Conservation (phyloP, 2,329 filamentous ascomycete genomes). For the Arthrobotrys pseudoclavata region DNA sequence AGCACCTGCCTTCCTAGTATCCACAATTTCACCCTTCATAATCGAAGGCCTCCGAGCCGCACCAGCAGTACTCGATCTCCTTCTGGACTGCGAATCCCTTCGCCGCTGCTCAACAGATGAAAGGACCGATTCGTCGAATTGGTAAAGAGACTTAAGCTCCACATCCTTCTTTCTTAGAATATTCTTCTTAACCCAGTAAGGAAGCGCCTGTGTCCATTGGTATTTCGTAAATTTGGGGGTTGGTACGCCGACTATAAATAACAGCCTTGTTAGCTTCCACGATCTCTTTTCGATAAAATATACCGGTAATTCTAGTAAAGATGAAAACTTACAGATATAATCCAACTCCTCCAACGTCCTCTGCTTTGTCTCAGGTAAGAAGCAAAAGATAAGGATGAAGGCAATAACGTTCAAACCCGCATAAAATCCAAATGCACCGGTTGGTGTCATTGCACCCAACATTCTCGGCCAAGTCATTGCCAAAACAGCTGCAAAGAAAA, state of each 20-base stretch:
- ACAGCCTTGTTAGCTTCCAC: constrained; percentile 62
- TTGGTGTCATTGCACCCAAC: constrained; percentile 67
- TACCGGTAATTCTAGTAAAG: neutral
- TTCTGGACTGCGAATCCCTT: constrained; percentile 37
- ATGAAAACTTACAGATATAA: constrained; percentile 67
- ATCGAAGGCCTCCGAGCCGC: neutral
- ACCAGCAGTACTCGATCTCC: constrained; percentile 38
- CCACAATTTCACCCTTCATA: constrained; percentile 2
- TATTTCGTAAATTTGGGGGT: constrained; percentile 73
- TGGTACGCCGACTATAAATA: constrained; percentile 72
- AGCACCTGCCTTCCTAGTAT: neutral
- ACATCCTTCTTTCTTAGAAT: constrained; percentile 70
- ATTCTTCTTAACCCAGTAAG: constrained; percentile 74
- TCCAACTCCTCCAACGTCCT: constrained; percentile 71
- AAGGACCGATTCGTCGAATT: constrained; percentile 66
- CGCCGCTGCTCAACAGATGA: constrained; percentile 49
- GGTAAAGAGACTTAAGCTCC: constrained; percentile 70
- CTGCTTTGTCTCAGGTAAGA: constrained; percentile 74
- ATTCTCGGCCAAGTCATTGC: constrained; percentile 76
- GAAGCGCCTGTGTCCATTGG: constrained; percentile 72
- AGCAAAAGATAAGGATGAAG: constrained; percentile 72
- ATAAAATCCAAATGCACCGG: constrained; percentile 72
- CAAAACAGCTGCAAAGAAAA: constrained; percentile 72
- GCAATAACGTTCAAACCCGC: constrained; percentile 72
- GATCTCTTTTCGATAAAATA: constrained; percentile 7